These are phyloP conservation scores for Dactylellina leptospora DNA, from an alignment of 2,329 filamentous ascomycete species.

Conservation along the genomic window DNA sequence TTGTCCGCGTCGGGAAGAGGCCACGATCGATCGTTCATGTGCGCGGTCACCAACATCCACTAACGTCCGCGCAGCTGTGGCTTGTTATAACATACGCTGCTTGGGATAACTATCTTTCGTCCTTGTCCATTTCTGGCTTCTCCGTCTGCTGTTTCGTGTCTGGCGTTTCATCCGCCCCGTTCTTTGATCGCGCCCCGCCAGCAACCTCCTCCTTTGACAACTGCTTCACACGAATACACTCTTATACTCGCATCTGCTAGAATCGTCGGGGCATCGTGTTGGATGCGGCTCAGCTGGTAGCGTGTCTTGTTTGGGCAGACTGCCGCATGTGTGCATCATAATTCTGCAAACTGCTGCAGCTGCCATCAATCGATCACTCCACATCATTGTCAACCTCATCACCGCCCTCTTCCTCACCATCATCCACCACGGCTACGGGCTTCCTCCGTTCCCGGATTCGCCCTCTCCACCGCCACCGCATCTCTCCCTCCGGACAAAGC, in stretches of 20 bases:
- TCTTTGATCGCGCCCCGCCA: not conserved
- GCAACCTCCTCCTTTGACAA: not conserved
- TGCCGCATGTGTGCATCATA: conserved; percentile 37
- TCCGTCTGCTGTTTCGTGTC: not conserved
- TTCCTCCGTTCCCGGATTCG: not conserved
- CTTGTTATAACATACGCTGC: no score
- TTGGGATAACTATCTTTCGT: no score
- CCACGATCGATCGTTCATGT: no score
- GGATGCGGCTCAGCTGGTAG: conserved; percentile 20
- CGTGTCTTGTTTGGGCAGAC: conserved; percentile 26
- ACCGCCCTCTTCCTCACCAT: not conserved
- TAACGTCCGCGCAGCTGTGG: no score
- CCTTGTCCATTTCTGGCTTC: no score
- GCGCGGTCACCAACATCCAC: no score
- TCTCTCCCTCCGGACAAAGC: conserved; percentile 4
- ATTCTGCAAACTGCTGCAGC: conserved; percentile 25
- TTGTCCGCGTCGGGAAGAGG: no score
- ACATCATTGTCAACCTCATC: not conserved
- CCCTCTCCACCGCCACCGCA: not conserved
- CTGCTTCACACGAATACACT: not conserved
- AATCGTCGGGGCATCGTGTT: not conserved
- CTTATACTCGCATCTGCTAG: not conserved
- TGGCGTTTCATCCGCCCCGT: not conserved
- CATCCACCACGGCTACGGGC: not conserved
- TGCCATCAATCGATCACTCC: not conserved